Conservation (phyloP, 2,329 filamentous ascomycete genomes). For the Plectosphaerella plurivora region DNA sequence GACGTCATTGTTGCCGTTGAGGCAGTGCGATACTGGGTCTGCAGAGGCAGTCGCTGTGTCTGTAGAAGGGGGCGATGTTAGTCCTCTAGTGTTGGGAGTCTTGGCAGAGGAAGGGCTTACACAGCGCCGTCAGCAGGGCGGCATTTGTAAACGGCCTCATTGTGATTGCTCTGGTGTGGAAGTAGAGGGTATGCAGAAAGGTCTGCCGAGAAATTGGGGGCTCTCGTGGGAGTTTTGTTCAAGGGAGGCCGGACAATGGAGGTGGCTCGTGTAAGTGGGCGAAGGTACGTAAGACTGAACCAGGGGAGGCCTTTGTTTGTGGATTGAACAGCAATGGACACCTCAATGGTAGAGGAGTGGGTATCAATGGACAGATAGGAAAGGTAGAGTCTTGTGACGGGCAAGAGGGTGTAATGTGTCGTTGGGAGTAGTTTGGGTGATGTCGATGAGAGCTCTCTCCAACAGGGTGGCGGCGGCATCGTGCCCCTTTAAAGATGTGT, state of each 20-base stretch:
- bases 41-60: conserved; percentile 22
- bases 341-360: too few species aligned
- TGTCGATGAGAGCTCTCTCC: background rate
- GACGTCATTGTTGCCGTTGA: conserved; percentile 30
- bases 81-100: background rate
- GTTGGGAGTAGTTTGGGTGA: background rate
- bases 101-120: background rate
- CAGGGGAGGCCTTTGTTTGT: background rate
- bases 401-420: background rate
- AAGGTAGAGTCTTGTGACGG: too few species aligned
- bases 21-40: conserved; percentile 32
- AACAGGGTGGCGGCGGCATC: background rate
- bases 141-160: conserved; percentile 10
- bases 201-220: background rate
- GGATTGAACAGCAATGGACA: too few species aligned
- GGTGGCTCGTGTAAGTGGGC: background rate
- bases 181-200: background rate
- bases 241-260: background rate
- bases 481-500: background rate
- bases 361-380: too few species aligned
- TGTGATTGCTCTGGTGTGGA: background rate
- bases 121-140: conserved; percentile 6
- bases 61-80: background rate
- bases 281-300: background rate
- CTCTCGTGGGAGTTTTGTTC: background rate